Conservation (phyloP, 1,284 basidiomycete genomes). For the Cryptococcus sp. region DNA sequence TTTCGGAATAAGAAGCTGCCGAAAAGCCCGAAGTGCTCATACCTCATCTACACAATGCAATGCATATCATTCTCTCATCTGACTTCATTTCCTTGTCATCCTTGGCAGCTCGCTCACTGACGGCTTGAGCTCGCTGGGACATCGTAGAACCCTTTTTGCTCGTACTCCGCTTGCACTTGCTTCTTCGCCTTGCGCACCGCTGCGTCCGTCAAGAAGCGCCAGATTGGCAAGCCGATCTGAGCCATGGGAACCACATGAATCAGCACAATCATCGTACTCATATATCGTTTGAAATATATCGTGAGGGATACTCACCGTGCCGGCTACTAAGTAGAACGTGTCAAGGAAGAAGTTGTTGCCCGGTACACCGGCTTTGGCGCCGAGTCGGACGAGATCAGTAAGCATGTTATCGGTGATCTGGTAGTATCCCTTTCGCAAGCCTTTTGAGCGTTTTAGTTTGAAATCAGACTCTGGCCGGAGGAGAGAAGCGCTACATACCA, state of each 20-base stretch:
- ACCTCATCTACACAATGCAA: no score
- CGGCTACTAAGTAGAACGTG: slow-evolving; percentile 55
- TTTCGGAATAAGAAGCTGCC: no score
- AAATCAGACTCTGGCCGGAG: not conserved
- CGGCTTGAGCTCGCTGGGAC: no score
- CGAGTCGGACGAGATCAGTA: slow-evolving; percentile 67
- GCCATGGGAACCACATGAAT: no score
- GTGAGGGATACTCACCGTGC: slow-evolving; percentile 56
- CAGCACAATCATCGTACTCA: no score
- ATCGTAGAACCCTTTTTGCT: slow-evolving; percentile 26
- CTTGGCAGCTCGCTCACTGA: no score
- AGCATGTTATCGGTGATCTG: slow-evolving; percentile 76
- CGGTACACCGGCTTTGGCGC: slow-evolving; percentile 68
- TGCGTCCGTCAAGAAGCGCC: slow-evolving; percentile 46
- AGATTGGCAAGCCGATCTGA: slow-evolving; percentile 53
- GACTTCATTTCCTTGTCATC: no score
- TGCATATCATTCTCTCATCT: no score
- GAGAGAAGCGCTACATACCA: slow-evolving; percentile 56
- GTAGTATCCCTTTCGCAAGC: slow-evolving; percentile 69
- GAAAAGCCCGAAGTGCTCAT: no score
- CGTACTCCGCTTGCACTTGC: slow-evolving; percentile 26
- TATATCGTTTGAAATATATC: no score
- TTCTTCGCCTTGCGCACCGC: slow-evolving; percentile 21
- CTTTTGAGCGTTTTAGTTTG: slow-evolving; percentile 48
- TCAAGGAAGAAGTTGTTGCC: slow-evolving; percentile 65